Evolutionary conservation across 2,329 filamentous ascomycete species (phyloP).

Genomic region (Xylaria multiplex): DNA sequence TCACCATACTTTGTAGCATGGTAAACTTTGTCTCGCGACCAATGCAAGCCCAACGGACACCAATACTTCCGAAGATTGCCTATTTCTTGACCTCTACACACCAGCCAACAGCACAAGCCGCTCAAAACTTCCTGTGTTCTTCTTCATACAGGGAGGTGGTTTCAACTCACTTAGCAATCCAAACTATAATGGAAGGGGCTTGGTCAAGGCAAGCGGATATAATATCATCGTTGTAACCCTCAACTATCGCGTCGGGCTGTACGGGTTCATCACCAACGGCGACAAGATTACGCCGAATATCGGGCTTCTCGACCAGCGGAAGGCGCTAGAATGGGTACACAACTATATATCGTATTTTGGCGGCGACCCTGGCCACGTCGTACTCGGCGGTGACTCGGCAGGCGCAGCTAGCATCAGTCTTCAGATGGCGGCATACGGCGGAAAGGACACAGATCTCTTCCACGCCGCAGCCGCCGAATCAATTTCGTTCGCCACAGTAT

Average conservation of each 20-base stretch:
- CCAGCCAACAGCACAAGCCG: slow-evolving; percentile 60
- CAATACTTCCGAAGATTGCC: slow-evolving; percentile 68
- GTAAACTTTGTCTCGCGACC: slow-evolving; percentile 44
- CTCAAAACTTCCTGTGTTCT: slow-evolving; percentile 71
- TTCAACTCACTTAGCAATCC: slow-evolving; percentile 62
- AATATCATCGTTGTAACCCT: slow-evolving; percentile 76
- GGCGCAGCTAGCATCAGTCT: slow-evolving; percentile 73
- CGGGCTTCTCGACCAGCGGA: slow-evolving; percentile 75
- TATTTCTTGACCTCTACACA: slow-evolving; percentile 73
- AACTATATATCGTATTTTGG: slow-evolving; percentile 74
- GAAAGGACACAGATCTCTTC: slow-evolving; percentile 60
- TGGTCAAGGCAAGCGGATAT: slow-evolving; percentile 67
- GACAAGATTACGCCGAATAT: slow-evolving; percentile 71
- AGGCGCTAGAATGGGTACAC: slow-evolving; percentile 76
- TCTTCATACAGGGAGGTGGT: slow-evolving; percentile 68
- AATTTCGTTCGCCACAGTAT: slow-evolving; percentile 61
- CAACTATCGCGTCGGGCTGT: slow-evolving; percentile 81
- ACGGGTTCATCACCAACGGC: slow-evolving; percentile 73
- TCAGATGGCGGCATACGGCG: slow-evolving; percentile 68
- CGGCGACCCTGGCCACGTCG: slow-evolving; percentile 73
- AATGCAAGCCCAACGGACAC: slow-evolving; percentile 33
- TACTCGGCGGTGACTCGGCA: slow-evolving; percentile 74
- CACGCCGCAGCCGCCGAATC: slow-evolving; percentile 62
- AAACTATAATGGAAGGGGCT: slow-evolving; percentile 68
- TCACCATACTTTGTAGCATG: slow-evolving; percentile 37